Evolutionary conservation across 495 filamentous ascomycete genomes (phyloP), one percentile per base, ranked within the genome.

Genomic region (Tuber indicum): DNA sequence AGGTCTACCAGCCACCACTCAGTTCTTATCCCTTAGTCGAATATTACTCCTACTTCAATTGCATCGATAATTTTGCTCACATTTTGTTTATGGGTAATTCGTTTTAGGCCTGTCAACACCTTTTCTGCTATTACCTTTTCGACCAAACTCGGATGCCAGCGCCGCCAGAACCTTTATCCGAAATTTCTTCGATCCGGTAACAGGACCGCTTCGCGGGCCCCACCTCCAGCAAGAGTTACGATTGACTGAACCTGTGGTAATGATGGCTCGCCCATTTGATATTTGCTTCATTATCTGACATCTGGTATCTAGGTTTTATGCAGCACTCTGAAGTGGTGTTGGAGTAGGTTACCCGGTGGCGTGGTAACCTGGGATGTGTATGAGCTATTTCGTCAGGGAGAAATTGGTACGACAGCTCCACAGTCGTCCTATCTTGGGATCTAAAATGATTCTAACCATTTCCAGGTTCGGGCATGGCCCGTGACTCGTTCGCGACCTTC

Each of bases 251-350:
- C 96, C 96, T 62, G 93, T 97, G 91, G 95, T 97, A 69, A 70
- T 26, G 32, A 72, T 58, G n/a, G 70, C 71, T 47, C 36, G 47
- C 74, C 69, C 69, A 21, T 76, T 79, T 75, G 79, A 83, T 32
- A 12, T 66, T 66, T 66, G 72, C 74, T 16, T 74, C 72, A 62
- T 74, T 49, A 58, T 72, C 62, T 73, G 74, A 81, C 81, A 84
- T 74, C 75, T 74, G 12, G n/a, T 52, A 45, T 71, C 49, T 81
- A 97, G 94, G 94, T 97, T 74, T 87, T 99, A 70, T 94, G 93
- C 79, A 94, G 94, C 82, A 93, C 98, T 45, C 86, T 98, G 79
- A 99, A 98, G 87, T 99, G 96, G 96, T 98, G 96, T 84, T 99
- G 96, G 96, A 94, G 93, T 85, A 89, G 96, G 87, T 86, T 99